Evolutionary conservation across 2,329 filamentous ascomycete genomes (phyloP).

Genomic region (Polytolypa hystricis): DNA sequence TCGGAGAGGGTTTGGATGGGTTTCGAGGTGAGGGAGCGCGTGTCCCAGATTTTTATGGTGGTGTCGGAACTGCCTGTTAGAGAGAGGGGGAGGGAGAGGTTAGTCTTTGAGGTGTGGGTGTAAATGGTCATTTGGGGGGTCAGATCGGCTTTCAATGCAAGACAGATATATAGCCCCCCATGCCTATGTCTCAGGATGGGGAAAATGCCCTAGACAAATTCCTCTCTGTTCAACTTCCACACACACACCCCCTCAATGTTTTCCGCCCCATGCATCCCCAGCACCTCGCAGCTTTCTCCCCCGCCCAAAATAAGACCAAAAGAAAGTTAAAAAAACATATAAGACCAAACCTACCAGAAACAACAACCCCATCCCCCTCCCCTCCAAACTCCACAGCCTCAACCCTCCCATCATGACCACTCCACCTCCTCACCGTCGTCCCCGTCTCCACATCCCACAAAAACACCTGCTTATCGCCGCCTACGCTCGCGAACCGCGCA

Average conservation of each 20-base stretch:
- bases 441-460: slow-evolving; percentile 87
- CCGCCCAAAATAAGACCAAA: background rate
- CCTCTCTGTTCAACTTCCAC: no score
- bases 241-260: no score
- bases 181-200: background rate
- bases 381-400: slow-evolving; percentile 74
- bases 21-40: slow-evolving; percentile 29
- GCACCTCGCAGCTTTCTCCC: no score
- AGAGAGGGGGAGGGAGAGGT: background rate
- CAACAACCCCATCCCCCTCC: slow-evolving; percentile 59
- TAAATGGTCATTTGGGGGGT: background rate
- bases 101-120: background rate
- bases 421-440: slow-evolving; percentile 63
- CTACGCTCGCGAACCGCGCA: slow-evolving; percentile 71
- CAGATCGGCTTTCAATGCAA: no score
- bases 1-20: slow-evolving; percentile 33
- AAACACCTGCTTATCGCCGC: slow-evolving; percentile 84
- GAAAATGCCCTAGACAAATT: background rate
- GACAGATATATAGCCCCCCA: slow-evolving; percentile 1
- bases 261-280: no score
- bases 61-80: slow-evolving; percentile 33
- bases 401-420: slow-evolving; percentile 59
- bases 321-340: slow-evolving; percentile 1
- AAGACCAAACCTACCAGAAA: slow-evolving; percentile 52
- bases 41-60: slow-evolving; percentile 33